Evolutionary conservation across 148 eudicot species (phyloP), one percentile per base, ranked within the genome.

Genomic region (Tetragonia tetragonoides): DNA sequence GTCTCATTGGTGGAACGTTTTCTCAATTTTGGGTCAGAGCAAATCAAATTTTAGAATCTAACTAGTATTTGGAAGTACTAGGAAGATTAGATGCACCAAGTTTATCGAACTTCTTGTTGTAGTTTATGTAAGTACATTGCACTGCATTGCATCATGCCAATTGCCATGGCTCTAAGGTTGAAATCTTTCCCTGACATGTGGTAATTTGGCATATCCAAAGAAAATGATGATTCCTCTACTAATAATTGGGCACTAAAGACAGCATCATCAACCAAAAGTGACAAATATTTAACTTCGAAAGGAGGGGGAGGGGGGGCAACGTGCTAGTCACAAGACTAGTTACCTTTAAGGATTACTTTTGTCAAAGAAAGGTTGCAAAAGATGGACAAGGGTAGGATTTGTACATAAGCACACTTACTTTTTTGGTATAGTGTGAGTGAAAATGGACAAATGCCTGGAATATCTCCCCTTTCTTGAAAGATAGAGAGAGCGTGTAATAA

Each of bases 311-410:
- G 68, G 54, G 54, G 66, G 18, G 38, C 12, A 40, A 18, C 40
- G 68, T 70, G 75, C 75, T 51, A 80, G 57, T 80, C 83, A 80
- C 83, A 75, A 75, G 71, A 63, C 39, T 23, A 73, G 0, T 65
- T 73, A 39, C 41, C 65, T 38, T 74, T 21, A 21, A 44, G 37
- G 17, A 2, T 37, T 28, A 66, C 70, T 75, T 80, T 75, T 5
- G 65, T 23, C 41, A 77, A 77, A 77, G 65, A 39, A 77, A 34
- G 49, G 20, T 24, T n/a, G 40, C 40, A 77, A 70, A 68, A 75
- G 73, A 11, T 68, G 37, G 72, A 77, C 69, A 68, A 70, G 20
- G 80, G 74, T 64, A 70, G 66, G 42, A 54, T 69, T 69, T 78
- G 24, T 41, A 70, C 47, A 77, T 42, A 17, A 54, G 47, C 53